Evolutionary conservation across 1,284 basidiomycete genomes (phyloP), one percentile per base, ranked within the genome.

Genomic region (Ustilago crameri): DNA sequence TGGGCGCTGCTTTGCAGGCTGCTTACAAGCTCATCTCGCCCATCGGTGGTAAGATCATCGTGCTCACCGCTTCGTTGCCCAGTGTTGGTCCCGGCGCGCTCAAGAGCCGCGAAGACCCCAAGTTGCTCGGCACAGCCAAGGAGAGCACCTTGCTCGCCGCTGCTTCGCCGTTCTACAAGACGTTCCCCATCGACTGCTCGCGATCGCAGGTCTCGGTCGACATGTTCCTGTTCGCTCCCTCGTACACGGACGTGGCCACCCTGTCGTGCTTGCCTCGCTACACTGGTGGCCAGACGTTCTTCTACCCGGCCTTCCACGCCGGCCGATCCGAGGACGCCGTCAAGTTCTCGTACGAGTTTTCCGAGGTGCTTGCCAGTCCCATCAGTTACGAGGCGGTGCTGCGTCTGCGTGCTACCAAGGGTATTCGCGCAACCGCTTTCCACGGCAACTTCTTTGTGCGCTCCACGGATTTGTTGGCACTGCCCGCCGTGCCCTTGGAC

Each of bases 391-490:
- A 98, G 84, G 95, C 94, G 17, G 93, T 99, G 61, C 95, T 97
- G 87, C 92, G 96, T 84, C 92, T 98, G 34, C 93, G 96, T 71
- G 94, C 95, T 26, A 57, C 78, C 51, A 30, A 78, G 90, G 92
- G 95, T 61, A 86, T 99, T 56, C 91, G 96, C 60, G 94, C 98
- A 91, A 91, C 93, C 5, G 93, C 93, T 1, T 99, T 97, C 91
- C 94, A 98, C 80, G 96, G 96, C 75, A 98, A 98, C 87, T 98
- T 98, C 87, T 98, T 99, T 84, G 94, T 98, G 52, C 91, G 96
- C 50, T 97, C 95, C 12, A 98, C 95, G 32, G 96, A 99, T 85
- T 87, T 98, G 34, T 88, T 98, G 32, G 94, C 95, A 3, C 91
- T 98, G 87, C 95, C 96, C 2, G 91, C 94, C 17, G 95, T 98